These are phyloP conservation scores for Cryptosporidium bovis DNA, from an alignment of 169 alveolate species.

Conservation along the genomic window DNA sequence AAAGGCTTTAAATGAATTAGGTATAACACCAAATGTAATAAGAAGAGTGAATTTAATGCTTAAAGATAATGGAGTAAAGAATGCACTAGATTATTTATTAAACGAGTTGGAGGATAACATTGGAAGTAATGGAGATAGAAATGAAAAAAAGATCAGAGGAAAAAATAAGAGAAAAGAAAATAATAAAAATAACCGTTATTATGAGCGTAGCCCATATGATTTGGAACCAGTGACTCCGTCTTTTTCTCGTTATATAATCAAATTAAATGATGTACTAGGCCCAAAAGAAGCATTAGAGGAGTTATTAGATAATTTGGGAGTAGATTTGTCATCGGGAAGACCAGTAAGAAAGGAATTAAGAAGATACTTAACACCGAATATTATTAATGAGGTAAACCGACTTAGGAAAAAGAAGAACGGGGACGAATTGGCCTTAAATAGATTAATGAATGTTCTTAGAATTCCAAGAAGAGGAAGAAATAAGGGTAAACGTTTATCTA, in stretches of 20 bases:
- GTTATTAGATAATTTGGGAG: conserved; percentile 17
- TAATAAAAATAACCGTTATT: not conserved
- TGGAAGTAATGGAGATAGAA: not conserved
- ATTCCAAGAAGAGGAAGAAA: conserved; percentile 3
- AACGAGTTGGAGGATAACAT: conserved; percentile 33
- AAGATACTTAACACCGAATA: conserved; percentile 19
- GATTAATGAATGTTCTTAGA: conserved; percentile 22
- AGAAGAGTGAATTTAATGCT: conserved; percentile 22
- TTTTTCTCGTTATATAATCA: conserved; percentile 43
- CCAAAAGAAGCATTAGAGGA: conserved; percentile 71
- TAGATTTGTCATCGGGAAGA: conserved; percentile 17
- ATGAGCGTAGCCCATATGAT: conserved; percentile 35
- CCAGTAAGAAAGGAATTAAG: conserved; percentile 34
- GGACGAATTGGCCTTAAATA: conserved; percentile 31
- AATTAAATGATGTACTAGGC: conserved; percentile 45
- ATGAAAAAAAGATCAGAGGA: not conserved
- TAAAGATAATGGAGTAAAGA: conserved; percentile 52
- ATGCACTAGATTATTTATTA: conserved; percentile 51
- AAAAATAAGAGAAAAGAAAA: conserved; percentile 26
- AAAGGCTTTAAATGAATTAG: conserved; percentile 12
- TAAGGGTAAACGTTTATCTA: not conserved
- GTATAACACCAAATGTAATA: conserved; percentile 31
- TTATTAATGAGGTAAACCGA: conserved; percentile 5
- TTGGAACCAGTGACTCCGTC: conserved; percentile 64
- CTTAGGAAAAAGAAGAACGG: conserved; percentile 23